Evolutionary conservation across 257 asterid genomes (phyloP).

Genomic region (Scutellaria galericulata): DNA sequence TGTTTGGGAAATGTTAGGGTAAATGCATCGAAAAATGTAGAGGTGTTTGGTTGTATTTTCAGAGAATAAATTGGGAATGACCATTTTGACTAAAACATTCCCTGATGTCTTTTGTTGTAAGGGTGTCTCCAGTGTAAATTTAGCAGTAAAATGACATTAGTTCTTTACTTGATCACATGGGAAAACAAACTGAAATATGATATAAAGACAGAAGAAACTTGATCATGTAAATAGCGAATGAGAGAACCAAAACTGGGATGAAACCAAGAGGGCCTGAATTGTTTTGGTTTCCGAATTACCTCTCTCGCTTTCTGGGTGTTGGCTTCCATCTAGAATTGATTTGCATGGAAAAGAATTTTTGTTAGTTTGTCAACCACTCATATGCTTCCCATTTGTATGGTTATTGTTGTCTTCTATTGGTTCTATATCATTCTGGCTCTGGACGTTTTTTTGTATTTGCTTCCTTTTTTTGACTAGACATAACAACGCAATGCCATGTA

Average conservation of each 20-base stretch:
- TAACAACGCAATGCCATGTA: neutral
- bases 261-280: neutral
- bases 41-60: neutral
- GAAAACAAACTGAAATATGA: slow-evolving; percentile 11
- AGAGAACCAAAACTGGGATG: neutral
- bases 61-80: neutral
- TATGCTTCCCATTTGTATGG: neutral
- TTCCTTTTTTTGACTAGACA: neutral
- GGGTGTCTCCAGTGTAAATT: neutral
- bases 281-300: neutral
- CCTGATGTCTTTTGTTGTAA: neutral
- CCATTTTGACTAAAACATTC: neutral
- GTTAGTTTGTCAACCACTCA: slow-evolving; percentile 13
- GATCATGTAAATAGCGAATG: slow-evolving; percentile 1
- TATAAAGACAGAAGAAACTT: neutral
- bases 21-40: neutral
- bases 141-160: neutral
- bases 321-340: slow-evolving; percentile 7
- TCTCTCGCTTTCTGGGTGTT: slow-evolving; percentile 5
- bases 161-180: neutral
- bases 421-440: slow-evolving; percentile 10
- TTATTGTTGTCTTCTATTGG: neutral
- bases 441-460: slow-evolving; percentile 2
- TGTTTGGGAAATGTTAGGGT: slow-evolving; percentile 3
- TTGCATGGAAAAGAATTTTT: neutral